Evolutionary conservation across 768 basidiomycete species (phyloP).

Genomic region (Heimioporus sp.): DNA sequence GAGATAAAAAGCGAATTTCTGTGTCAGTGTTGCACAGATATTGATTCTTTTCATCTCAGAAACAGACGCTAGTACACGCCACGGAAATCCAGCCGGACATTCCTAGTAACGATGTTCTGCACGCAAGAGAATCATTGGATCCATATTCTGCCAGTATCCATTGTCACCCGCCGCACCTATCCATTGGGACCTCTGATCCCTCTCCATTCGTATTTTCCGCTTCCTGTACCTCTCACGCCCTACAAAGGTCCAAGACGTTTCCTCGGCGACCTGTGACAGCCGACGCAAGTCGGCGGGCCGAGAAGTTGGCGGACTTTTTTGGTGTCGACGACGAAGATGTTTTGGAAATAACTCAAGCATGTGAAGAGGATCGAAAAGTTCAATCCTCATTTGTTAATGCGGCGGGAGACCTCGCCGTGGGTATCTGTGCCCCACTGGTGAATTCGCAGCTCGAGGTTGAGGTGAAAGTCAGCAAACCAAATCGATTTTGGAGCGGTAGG

Average conservation of each 20-base stretch:
- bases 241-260: background rate
- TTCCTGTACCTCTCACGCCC: background rate
- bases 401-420: conserved; percentile 5
- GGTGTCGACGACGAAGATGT: conserved; percentile 10
- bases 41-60: background rate
- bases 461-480: conserved; percentile 36
- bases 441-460: conserved; percentile 30
- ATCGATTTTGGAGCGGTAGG: conserved; percentile 40
- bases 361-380: background rate
- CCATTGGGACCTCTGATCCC: background rate
- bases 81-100: background rate
- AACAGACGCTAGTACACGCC: background rate
- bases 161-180: background rate
- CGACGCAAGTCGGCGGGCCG: conserved; percentile 7
- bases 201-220: background rate
- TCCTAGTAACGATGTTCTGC: background rate
- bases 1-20: background rate
- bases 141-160: background rate
- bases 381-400: background rate
- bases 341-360: background rate
- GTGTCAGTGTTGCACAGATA: background rate
- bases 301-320: conserved; percentile 17
- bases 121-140: background rate
- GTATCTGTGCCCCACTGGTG: background rate
- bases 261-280: conserved; percentile 2